Evolutionary conservation across 305 asterid genomes (phyloP), one percentile per base, ranked within the genome.

Genomic region (Rubia tinctorum): DNA sequence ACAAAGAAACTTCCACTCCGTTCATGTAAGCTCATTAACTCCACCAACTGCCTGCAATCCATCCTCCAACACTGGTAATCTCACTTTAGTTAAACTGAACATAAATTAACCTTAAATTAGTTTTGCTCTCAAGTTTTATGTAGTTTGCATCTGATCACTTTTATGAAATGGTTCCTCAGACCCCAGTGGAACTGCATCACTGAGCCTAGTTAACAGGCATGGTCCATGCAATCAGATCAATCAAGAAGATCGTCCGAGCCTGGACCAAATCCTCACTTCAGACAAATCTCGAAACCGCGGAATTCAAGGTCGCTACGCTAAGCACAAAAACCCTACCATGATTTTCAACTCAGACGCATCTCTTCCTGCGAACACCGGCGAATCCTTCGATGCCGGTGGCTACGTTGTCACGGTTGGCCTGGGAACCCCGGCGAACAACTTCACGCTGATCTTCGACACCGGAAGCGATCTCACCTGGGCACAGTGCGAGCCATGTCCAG

Each of bases 401-500:
- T 91, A 93, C 82, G 13, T 88, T 17, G 88, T 88, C 37, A 44
- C 66, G 20, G 20, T 93, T 5, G 86, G 93, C 56, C 85, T 93
- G 6, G 97, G 98, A 13, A 79, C 90, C 0, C 98, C 97, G 0
- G 44, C 58, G 13, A 88, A 82, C 11, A 59, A 79, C 47, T 69
- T 87, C 0, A 69, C 91, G 1, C 81, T 93, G 20, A 44, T 88
- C 1, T 91, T 93, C 42, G 97, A 93, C 85, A 89, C 98, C 0
- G 98, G 97, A 2, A 88, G 96, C 37, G 90, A 84, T 77, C 69
- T 93, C 1, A 87, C 93, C 5, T 91, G 98, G 97, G 88, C 95
- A 5, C 98, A 93, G 10, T 93, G 98, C 74, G 76, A 79, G 25
- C 97, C 98, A 0, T 91, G 98, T 45, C 79, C 56, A 0, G 37